phyloP scores from a whole-genome alignment of 1,139 yeast genomes.

The Williopsis jadinii region DNA sequence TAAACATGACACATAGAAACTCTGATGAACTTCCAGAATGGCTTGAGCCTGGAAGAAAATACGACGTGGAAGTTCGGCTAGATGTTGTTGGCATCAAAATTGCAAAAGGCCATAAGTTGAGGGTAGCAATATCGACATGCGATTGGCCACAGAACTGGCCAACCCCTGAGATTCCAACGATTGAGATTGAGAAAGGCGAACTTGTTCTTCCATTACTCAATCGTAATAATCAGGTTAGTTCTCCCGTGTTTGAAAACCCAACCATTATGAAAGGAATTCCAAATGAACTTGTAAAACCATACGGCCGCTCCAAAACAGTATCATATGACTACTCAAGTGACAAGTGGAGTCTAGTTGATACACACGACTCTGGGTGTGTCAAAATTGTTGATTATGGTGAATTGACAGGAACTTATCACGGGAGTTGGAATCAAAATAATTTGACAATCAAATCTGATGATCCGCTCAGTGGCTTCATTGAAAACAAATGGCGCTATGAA shows the following conservation, averaged over 20 bases:
- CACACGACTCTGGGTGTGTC: conserved; percentile 18
- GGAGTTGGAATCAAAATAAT: conserved; percentile 28
- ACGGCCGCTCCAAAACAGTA: conserved; percentile 15
- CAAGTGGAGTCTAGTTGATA: conserved; percentile 14
- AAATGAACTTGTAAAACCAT: conserved; percentile 14
- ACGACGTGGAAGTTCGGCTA: conserved; percentile 27
- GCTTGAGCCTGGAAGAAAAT: conserved; percentile 25
- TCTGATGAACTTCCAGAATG: conserved; percentile 32
- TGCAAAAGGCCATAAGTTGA: conserved; percentile 28
- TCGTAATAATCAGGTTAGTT: conserved; percentile 6
- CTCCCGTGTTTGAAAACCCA: conserved; percentile 25
- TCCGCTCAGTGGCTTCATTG: conserved; percentile 30
- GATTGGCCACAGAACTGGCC: conserved; percentile 42
- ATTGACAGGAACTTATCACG: conserved; percentile 24
- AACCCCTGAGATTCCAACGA: conserved; percentile 29
- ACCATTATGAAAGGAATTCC: conserved; percentile 25
- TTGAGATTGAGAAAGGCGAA: conserved; percentile 25
- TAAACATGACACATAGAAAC: conserved; percentile 32
- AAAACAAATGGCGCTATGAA: conserved; percentile 31
- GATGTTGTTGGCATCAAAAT: conserved; percentile 33
- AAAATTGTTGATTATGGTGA: conserved; percentile 22
- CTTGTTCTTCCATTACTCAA: conserved; percentile 24
- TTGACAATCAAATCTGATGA: conserved; percentile 28
- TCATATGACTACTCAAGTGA: conserved; percentile 15
- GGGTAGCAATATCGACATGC: conserved; percentile 32